These are phyloP conservation scores for Nicotiana sylvestris DNA, from an alignment of 257 asterid genomes.

Conservation along the genomic window DNA sequence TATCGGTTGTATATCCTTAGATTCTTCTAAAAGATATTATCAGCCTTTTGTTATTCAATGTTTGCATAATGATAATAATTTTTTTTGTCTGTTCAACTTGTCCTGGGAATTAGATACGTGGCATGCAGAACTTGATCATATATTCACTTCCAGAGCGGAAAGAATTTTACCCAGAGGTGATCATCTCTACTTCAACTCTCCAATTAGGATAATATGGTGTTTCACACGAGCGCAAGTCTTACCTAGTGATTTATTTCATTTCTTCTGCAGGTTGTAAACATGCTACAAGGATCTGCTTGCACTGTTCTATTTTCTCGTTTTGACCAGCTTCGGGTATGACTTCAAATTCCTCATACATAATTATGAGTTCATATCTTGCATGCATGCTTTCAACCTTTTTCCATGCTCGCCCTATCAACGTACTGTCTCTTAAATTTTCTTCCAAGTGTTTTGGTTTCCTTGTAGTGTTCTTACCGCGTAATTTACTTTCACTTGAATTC, in stretches of 20 bases:
- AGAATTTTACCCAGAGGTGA: constrained; percentile 94
- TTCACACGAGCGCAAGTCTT: not conserved
- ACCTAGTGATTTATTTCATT: constrained; percentile 4
- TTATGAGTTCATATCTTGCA: not conserved
- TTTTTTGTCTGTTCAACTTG: not conserved
- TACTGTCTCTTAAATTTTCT: not conserved
- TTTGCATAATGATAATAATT: not conserved
- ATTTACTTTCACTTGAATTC: constrained; percentile 6
- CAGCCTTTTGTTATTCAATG: not conserved
- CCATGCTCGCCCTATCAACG: not conserved
- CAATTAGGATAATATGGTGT: not conserved
- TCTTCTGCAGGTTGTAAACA: constrained; percentile 66
- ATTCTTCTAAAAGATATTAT: not conserved
- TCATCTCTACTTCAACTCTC: not conserved
- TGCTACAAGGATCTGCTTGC: constrained; percentile 82
- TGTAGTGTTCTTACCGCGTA: not conserved
- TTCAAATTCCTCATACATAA: not conserved
- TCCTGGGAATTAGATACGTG: constrained; percentile 61
- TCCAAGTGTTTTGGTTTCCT: not conserved
- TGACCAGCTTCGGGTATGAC: constrained; percentile 75
- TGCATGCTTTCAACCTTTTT: not conserved
- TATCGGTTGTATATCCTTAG: not conserved
- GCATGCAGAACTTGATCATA: constrained; percentile 63
- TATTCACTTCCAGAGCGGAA: constrained; percentile 93
- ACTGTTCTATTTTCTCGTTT: constrained; percentile 74